Conservation (phyloP, 495 filamentous ascomycete species). For the Durotheca rogersii region DNA sequence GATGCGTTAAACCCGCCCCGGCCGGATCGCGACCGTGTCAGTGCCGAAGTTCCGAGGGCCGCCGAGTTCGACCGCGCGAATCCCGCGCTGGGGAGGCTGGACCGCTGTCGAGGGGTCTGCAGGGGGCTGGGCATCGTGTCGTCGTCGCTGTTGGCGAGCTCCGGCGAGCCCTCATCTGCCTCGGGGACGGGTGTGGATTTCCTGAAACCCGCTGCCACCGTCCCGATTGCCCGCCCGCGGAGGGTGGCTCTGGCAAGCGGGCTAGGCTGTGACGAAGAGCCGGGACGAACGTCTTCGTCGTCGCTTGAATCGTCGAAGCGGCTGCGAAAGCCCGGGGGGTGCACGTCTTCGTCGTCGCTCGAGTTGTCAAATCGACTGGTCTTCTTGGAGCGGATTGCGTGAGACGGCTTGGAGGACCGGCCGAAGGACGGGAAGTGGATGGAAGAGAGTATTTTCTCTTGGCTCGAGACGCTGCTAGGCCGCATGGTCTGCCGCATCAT, state of each 20-base stretch:
- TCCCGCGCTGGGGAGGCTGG: neutral
- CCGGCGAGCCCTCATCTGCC: slow-evolving; percentile 42
- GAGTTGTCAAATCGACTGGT: slow-evolving; percentile 64
- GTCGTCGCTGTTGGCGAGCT: slow-evolving; percentile 32
- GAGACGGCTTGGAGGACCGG: slow-evolving; percentile 18
- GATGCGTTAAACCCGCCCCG: slow-evolving; percentile 33
- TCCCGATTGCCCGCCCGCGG: slow-evolving; percentile 18
- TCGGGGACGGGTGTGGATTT: slow-evolving; percentile 35
- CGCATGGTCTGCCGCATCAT: slow-evolving; percentile 29
- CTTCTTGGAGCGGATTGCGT: slow-evolving; percentile 21
- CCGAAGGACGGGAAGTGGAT: slow-evolving; percentile 34
- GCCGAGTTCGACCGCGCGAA: slow-evolving; percentile 18
- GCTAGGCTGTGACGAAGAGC: slow-evolving; percentile 11
- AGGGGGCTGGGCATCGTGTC: slow-evolving; percentile 30
- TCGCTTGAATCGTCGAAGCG: slow-evolving; percentile 84
- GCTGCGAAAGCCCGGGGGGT: slow-evolving; percentile 56
- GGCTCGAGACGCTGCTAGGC: slow-evolving; percentile 27
- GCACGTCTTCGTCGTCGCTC: slow-evolving; percentile 65
- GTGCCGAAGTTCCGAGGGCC: slow-evolving; percentile 33
- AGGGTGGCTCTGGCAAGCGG: slow-evolving; percentile 22
- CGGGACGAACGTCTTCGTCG: slow-evolving; percentile 52
- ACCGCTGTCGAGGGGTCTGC: slow-evolving; percentile 12
- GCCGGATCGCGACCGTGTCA: slow-evolving; percentile 39
- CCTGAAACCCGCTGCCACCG: slow-evolving; percentile 15
- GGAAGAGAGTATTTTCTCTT: slow-evolving; percentile 26